phyloP scores from a whole-genome alignment of 345 rosid species.

The Brassica napus region Da-Ae NC_063448.1:48495001-48495500 shows the following conservation, averaged over 20 bases:
- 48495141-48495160: not conserved
- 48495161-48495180: not conserved
- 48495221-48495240: not conserved
- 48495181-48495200: not conserved
- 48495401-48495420: conserved; percentile 8
- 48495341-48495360: not conserved
- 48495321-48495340: not conserved
- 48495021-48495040: conserved; percentile 48
- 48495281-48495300: not conserved
- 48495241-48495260: not conserved
- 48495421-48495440: conserved; percentile 17
- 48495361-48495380: not conserved
- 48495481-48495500: conserved; percentile 1
- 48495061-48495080: conserved; percentile 45
- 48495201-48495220: no score
- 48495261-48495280: not conserved
- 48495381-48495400: not conserved
- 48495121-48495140: conserved; percentile 41
- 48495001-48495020: conserved; percentile 28
- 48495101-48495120: conserved; percentile 51
- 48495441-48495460: not conserved
- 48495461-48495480: conserved; percentile 3
- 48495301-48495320: not conserved
- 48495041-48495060: conserved; percentile 58
- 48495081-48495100: conserved; percentile 66